A percentile compares a stretch with the other conserved stretches of the same genome.
phyloP scores from a whole-genome alignment of 2,329 filamentous ascomycete genomes.

The Magnaporthiopsis rhizophila region DNA sequence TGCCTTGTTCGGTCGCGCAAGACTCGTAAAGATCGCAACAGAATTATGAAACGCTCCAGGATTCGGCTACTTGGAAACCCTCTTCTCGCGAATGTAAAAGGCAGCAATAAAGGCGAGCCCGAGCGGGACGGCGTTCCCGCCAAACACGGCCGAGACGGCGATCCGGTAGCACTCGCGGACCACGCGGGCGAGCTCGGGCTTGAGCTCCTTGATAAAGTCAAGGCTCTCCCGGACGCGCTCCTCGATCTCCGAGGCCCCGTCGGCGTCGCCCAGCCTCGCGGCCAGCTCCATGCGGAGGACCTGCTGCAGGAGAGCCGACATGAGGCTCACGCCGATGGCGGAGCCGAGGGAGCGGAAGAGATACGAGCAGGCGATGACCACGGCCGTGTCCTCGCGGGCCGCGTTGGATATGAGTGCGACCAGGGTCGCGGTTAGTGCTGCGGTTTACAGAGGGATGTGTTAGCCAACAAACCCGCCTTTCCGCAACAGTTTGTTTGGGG shows the following conservation, averaged over 20 bases:
- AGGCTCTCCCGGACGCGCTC: conserved; percentile 62
- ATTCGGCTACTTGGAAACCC: conserved; percentile 29
- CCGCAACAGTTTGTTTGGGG: conserved; percentile 31
- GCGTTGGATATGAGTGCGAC: conserved; percentile 67
- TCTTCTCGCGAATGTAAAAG: conserved; percentile 50
- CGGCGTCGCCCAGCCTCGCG: conserved; percentile 42
- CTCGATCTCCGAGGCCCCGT: conserved; percentile 58
- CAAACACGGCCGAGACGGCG: conserved; percentile 32
- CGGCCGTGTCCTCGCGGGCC: conserved; percentile 57
- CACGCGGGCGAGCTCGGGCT: conserved; percentile 47
- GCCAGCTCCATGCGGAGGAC: conserved; percentile 50
- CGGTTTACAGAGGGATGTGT: conserved; percentile 10
- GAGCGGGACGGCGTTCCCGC: conserved; percentile 28
- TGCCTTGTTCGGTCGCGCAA: neutral
- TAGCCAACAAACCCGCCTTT: too few relatives aligned
- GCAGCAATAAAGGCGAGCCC: conserved; percentile 29
- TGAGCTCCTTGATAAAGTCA: conserved; percentile 57
- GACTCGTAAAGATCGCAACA: neutral
- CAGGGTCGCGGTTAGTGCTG: conserved; percentile 63
- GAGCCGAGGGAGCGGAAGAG: conserved; percentile 73
- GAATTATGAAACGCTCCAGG: too few relatives aligned
- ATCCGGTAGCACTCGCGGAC: conserved; percentile 60
- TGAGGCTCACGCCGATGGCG: conserved; percentile 65
- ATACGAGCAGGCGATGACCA: conserved; percentile 72
- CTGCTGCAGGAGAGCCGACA: conserved; percentile 65